Conservation (phyloP, 257 asterid genomes). For the Eucommia ulmoides region DNA sequence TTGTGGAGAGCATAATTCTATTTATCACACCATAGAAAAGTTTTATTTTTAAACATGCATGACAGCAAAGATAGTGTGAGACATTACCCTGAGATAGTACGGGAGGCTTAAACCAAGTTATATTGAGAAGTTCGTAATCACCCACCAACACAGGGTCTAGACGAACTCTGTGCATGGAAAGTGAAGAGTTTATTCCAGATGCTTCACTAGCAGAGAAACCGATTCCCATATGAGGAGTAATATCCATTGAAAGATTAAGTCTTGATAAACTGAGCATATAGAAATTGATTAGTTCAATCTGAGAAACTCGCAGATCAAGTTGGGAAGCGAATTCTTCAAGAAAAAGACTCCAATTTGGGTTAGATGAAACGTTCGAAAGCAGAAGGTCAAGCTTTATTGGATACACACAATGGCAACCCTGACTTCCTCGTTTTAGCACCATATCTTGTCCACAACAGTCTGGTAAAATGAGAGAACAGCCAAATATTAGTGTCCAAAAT, state of each 20-base stretch:
- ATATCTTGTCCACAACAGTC: not conserved
- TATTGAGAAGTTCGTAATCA: not conserved
- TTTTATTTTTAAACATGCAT: too few relatives aligned
- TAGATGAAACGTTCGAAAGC: not conserved
- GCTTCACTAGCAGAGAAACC: not conserved
- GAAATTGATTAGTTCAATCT: not conserved
- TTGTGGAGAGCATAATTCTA: too few relatives aligned
- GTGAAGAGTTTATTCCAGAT: not conserved
- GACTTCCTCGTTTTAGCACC: not conserved
- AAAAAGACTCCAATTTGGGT: not conserved
- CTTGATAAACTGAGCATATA: not conserved
- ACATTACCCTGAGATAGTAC: not conserved
- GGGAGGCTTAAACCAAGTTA: conserved; percentile 8
- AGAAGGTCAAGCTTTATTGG: not conserved
- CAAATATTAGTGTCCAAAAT: conserved; percentile 1
- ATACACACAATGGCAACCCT: not conserved
- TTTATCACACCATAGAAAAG: too few relatives aligned
- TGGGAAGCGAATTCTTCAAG: not conserved
- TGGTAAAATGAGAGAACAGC: conserved; percentile 7
- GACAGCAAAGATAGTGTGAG: not conserved
- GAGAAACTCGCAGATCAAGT: not conserved
- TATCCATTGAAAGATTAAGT: not conserved
- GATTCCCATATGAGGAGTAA: not conserved
- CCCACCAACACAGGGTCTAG: not conserved
- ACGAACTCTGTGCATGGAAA: not conserved